phyloP scores from a whole-genome alignment of 2,329 filamentous ascomycete species.

The Penicillium sp. region DNA sequence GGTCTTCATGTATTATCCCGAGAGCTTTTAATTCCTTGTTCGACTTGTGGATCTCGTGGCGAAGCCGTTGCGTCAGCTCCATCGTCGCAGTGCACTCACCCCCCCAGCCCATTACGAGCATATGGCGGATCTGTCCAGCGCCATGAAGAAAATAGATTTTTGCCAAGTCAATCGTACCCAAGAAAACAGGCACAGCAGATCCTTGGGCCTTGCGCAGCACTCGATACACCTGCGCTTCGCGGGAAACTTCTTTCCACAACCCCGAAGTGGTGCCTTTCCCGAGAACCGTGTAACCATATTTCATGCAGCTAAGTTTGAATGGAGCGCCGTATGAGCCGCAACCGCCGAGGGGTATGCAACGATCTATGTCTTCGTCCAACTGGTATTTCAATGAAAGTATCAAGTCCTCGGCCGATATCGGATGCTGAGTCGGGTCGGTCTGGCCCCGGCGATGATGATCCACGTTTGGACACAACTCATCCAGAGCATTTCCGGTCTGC shows the following conservation, averaged over 20 bases:
- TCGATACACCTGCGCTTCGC: not conserved
- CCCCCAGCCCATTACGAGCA: not conserved
- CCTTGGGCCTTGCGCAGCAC: not conserved
- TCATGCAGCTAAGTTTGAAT: not conserved
- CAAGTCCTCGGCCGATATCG: no score
- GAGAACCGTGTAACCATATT: not conserved
- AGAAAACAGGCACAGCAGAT: conserved; percentile 14
- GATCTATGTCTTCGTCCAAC: not conserved
- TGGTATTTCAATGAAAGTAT: no score
- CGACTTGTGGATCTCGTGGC: no score
- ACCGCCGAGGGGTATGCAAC: not conserved
- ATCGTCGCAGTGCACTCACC: not conserved
- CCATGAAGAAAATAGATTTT: not conserved
- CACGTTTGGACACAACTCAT: not conserved
- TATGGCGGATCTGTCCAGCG: not conserved
- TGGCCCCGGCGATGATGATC: not conserved
- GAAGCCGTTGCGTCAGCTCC: no score
- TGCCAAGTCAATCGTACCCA: conserved; percentile 13
- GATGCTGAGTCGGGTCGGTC: no score
- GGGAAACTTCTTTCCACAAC: not conserved
- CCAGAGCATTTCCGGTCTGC: not conserved
- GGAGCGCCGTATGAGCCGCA: not conserved
- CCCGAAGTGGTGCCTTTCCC: not conserved
- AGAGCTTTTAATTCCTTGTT: no score
- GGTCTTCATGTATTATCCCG: not conserved